These are phyloP conservation scores for Pseudogymnoascus sp. DNA, from an alignment of 2,329 filamentous ascomycete species.

Conservation along the genomic window DNA sequence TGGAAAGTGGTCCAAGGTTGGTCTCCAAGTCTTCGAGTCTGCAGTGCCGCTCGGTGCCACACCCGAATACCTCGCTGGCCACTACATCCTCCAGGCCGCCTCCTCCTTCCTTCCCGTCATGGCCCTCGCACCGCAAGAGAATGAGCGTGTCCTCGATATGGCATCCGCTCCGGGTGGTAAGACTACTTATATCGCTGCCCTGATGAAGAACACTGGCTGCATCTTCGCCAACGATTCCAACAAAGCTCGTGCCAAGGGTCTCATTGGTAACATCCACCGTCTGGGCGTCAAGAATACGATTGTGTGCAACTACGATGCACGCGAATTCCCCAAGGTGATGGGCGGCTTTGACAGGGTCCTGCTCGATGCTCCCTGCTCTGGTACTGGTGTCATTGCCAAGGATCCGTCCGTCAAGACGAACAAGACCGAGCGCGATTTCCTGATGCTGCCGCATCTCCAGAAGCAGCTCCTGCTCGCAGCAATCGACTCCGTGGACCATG, in stretches of 20 bases:
- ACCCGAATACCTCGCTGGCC: slow-evolving; percentile 91
- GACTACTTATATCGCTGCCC: slow-evolving; percentile 87
- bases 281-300: slow-evolving; percentile 89
- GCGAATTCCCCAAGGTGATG: slow-evolving; percentile 88
- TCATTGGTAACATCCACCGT: slow-evolving; percentile 96
- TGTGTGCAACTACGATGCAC: slow-evolving; percentile 90
- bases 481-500: slow-evolving; percentile 89
- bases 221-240: slow-evolving; percentile 96
- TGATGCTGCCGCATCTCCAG: slow-evolving; percentile 85
- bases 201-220: slow-evolving; percentile 96
- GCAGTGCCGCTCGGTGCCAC: slow-evolving; percentile 76
- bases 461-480: slow-evolving; percentile 89
- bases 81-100: slow-evolving; percentile 96
- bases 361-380: slow-evolving; percentile 90
- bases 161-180: slow-evolving; percentile 93
- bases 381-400: slow-evolving; percentile 95
- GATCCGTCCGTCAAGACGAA: slow-evolving; percentile 96
- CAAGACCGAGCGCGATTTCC: slow-evolving; percentile 92
- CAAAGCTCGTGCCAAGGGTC: slow-evolving; percentile 86
- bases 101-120: slow-evolving; percentile 97
- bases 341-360: slow-evolving; percentile 93
- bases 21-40: slow-evolving; percentile 90
- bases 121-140: slow-evolving; percentile 88
- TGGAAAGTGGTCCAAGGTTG: slow-evolving; percentile 98
- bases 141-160: slow-evolving; percentile 87